These are phyloP conservation scores for Biscutella auriculata DNA, from an alignment of 441 rosid genomes.

Conservation along the genomic window DNA sequence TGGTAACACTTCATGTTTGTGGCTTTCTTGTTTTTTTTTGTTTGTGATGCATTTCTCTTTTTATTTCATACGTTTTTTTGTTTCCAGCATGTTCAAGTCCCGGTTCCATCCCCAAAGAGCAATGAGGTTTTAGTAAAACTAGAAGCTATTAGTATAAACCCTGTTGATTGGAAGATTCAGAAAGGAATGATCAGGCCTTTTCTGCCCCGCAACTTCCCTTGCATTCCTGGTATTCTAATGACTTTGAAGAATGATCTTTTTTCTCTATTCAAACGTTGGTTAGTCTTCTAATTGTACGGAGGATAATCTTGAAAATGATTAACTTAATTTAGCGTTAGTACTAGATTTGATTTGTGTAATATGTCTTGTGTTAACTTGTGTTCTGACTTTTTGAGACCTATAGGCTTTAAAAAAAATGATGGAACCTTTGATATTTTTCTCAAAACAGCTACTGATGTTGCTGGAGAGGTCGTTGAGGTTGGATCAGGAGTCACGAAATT, in stretches of 20 bases:
- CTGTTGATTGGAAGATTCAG: constrained; percentile 58
- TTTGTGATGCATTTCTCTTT: neutral
- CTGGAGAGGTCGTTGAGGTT: constrained; percentile 60
- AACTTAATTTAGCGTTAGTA: too few species aligned
- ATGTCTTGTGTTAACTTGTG: neutral
- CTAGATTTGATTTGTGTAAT: neutral
- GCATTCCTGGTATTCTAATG: constrained; percentile 34
- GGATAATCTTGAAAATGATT: too few species aligned
- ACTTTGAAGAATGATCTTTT: neutral
- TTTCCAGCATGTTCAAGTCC: constrained; percentile 52
- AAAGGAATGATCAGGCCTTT: constrained; percentile 52
- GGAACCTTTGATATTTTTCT: neutral
- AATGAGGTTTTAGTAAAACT: constrained; percentile 40
- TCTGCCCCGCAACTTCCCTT: constrained; percentile 52
- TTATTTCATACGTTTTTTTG: neutral
- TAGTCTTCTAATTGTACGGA: too few species aligned
- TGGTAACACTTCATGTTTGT: neutral
- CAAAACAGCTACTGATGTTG: constrained; percentile 50
- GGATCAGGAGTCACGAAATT: constrained; percentile 53
- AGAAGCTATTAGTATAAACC: constrained; percentile 51
- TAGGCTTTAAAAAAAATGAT: neutral
- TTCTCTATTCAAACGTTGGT: too few species aligned
- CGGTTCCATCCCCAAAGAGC: constrained; percentile 32
- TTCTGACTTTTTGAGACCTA: too few species aligned
- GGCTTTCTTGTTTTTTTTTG: neutral